A percentile compares a stretch with the other conserved stretches of the same genome.
Evolutionary conservation across 345 rosid species (phyloP).

Genomic region (Rhodamnia argentea): DNA sequence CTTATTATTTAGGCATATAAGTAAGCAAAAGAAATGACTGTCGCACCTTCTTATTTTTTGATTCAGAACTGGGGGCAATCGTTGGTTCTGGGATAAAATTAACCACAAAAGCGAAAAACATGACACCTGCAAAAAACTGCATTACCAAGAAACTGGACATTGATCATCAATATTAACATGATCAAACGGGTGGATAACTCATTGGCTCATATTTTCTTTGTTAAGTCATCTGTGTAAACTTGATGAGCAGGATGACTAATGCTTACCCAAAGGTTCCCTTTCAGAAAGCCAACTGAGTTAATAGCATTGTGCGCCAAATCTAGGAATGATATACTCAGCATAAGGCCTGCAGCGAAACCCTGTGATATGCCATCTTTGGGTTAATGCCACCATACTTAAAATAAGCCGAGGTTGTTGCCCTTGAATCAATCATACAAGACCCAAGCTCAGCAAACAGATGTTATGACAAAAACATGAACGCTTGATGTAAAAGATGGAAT

Average conservation of each 20-base stretch:
- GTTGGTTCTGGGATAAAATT: constrained; percentile 91
- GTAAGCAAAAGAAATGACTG: not conserved
- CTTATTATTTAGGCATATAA: not conserved
- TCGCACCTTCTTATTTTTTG: constrained; percentile 64
- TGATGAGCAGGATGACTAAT: constrained; percentile 3
- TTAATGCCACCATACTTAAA: not conserved
- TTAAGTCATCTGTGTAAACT: not conserved
- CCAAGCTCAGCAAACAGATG: not conserved
- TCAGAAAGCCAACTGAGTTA: constrained; percentile 90
- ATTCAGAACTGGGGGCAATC: constrained; percentile 44
- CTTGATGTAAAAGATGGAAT: not conserved
- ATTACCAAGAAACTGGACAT: constrained; percentile 14
- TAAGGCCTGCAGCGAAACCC: constrained; percentile 98
- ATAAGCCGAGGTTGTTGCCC: not conserved
- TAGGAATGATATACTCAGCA: constrained; percentile 95
- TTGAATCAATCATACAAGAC: not conserved
- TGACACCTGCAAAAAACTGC: constrained; percentile 91
- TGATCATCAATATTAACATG: constrained; percentile 6
- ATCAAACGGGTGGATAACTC: not conserved
- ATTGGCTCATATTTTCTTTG: not conserved
- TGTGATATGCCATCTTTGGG: constrained; percentile 17
- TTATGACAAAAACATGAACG: not conserved
- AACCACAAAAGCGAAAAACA: constrained; percentile 77
- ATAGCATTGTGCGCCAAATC: constrained; percentile 98
- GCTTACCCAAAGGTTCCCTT: constrained; percentile 94